Percentiles rank a stretch among this genome's conserved stretches.
Evolutionary conservation across 2,329 filamentous ascomycete species (phyloP).

Genomic region (Sphaerulina vaccinii): DNA sequence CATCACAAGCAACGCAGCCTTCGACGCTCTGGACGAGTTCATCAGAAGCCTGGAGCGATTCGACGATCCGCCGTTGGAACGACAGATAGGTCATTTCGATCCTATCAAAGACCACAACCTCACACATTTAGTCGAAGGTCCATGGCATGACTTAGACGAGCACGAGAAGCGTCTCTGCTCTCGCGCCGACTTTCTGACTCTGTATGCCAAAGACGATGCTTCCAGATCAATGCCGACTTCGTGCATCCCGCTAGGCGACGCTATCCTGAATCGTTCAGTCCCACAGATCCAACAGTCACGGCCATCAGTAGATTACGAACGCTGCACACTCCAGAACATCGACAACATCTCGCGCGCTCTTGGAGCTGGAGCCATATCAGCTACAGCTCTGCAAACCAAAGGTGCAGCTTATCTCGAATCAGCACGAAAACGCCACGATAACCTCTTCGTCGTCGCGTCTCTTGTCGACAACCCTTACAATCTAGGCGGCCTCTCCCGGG

Average conservation of each 20-base stretch:
- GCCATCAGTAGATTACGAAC: slow-evolving; percentile 8
- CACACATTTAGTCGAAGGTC: slow-evolving; percentile 47
- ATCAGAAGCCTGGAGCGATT: slow-evolving; percentile 47
- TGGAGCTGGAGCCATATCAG: slow-evolving; percentile 12
- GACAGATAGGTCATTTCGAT: slow-evolving; percentile 44
- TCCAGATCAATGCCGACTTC: slow-evolving; percentile 23
- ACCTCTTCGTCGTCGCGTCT: slow-evolving; percentile 51
- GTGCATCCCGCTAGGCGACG: slow-evolving; percentile 37
- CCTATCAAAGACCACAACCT: slow-evolving; percentile 45
- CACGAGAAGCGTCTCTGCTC: slow-evolving; percentile 41
- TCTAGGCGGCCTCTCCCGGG: slow-evolving; percentile 51
- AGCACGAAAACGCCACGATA: slow-evolving; percentile 29
- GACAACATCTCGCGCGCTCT: slow-evolving; percentile 21
- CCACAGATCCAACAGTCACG: neutral
- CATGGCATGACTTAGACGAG: slow-evolving; percentile 46
- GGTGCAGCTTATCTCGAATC: slow-evolving; percentile 45
- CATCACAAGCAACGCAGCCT: slow-evolving; percentile 43
- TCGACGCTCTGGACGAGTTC: slow-evolving; percentile 44
- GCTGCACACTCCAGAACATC: slow-evolving; percentile 22
- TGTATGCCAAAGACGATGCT: slow-evolving; percentile 35
- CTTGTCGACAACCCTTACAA: slow-evolving; percentile 53
- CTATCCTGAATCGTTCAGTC: slow-evolving; percentile 5
- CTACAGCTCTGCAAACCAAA: slow-evolving; percentile 52
- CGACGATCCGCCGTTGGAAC: slow-evolving; percentile 39
- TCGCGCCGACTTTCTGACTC: slow-evolving; percentile 41